These are phyloP conservation scores for Malbranchea cinnamomea DNA, from an alignment of 2,329 filamentous ascomycete species.

Conservation along the genomic window DNA sequence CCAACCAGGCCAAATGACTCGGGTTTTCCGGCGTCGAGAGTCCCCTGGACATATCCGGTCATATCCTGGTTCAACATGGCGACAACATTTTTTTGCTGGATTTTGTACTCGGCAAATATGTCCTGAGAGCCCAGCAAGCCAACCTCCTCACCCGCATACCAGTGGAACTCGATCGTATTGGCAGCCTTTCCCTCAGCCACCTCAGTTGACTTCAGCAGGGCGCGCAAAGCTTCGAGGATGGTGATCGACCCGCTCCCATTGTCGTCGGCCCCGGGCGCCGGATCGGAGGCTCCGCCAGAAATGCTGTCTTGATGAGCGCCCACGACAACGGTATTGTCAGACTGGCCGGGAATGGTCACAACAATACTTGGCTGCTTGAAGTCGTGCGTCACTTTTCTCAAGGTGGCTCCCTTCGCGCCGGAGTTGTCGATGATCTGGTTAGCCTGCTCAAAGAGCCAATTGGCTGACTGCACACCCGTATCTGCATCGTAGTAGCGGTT, in stretches of 20 bases:
- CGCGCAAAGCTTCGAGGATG: conserved; percentile 78
- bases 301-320: conserved; percentile 92
- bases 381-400: conserved; percentile 59
- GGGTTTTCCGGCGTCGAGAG: conserved; percentile 62
- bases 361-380: conserved; percentile 91
- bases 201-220: conserved; percentile 57
- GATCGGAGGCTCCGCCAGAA: conserved; percentile 71
- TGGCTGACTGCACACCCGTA: conserved; percentile 62
- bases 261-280: conserved; percentile 87
- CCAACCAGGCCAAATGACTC: conserved; percentile 88
- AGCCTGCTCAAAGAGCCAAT: conserved; percentile 70
- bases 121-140: conserved; percentile 78
- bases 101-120: conserved; percentile 71
- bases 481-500: conserved; percentile 44
- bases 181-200: conserved; percentile 55
- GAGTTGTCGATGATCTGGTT: conserved; percentile 54
- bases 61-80: conserved; percentile 99
- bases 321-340: conserved; percentile 70
- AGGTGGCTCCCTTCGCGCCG: conserved; percentile 55
- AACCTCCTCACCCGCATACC: conserved; percentile 85
- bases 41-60: conserved; percentile 78
- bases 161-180: conserved; percentile 93
- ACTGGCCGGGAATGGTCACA: conserved; percentile 75
- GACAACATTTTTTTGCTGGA: conserved; percentile 59
- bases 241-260: conserved; percentile 89